Conservation (phyloP, 495 filamentous ascomycete species). For the Xanthoparmelia taractica region DNA sequence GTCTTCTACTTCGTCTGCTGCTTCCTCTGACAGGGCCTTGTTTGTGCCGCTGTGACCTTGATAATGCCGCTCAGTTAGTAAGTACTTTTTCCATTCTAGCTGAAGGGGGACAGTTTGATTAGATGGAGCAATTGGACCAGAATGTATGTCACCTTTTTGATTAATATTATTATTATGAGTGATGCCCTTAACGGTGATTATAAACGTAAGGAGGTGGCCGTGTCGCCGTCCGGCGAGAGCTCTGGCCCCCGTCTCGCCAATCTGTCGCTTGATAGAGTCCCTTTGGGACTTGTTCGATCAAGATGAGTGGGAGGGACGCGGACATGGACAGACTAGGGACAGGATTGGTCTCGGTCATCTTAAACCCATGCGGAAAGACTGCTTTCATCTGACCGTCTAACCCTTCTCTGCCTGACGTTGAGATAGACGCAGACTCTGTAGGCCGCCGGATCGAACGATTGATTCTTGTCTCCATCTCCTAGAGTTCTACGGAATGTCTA, state of each 20-base stretch:
- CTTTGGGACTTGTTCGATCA: constrained; percentile 12
- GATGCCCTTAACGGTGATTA: not conserved
- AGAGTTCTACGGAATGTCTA: not conserved
- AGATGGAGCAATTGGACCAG: not conserved
- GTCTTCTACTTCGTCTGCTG: too few relatives aligned
- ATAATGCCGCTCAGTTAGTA: constrained; percentile 9
- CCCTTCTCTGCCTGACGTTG: constrained; percentile 3
- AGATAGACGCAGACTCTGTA: not conserved
- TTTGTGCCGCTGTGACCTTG: constrained; percentile 15
- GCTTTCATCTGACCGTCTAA: constrained; percentile 8
- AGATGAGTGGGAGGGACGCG: constrained; percentile 7
- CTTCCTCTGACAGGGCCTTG: too few relatives aligned
- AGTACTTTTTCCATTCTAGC: too few relatives aligned
- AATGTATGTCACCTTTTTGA: not conserved
- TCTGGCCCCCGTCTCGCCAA: constrained; percentile 19
- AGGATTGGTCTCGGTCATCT: constrained; percentile 17
- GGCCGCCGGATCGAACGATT: not conserved
- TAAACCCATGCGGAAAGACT: constrained; percentile 14
- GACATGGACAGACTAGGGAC: constrained; percentile 11
- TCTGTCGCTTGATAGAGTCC: constrained; percentile 18
- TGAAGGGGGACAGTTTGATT: not conserved
- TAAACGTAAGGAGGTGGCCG: constrained; percentile 1
- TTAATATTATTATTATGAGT: too few relatives aligned
- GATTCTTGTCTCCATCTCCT: not conserved
- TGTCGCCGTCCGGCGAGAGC: not conserved